Percentiles rank a stretch among this genome's conserved stretches.
Evolutionary conservation across 306 rosid genomes (phyloP).

Genomic region (Cucumis melo): DNA sequence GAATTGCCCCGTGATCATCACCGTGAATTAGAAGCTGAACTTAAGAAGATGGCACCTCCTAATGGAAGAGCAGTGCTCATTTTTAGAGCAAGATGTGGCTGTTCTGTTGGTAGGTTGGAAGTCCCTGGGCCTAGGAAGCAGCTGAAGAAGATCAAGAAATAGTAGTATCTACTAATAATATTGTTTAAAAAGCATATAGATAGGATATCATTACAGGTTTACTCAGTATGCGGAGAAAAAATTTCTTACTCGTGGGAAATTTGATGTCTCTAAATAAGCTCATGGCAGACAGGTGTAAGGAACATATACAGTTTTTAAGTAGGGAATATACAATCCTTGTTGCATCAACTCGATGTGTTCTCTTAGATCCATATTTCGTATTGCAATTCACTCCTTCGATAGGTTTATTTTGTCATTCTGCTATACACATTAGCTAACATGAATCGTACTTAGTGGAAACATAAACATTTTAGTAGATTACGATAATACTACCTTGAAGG

Average conservation of each 20-base stretch:
- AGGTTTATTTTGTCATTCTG: neutral
- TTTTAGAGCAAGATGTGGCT: constrained; percentile 81
- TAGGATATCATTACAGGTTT: constrained; percentile 6
- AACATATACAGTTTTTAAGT: constrained; percentile 38
- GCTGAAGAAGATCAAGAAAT: constrained; percentile 71
- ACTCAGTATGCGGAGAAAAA: constrained; percentile 21
- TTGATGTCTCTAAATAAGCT: constrained; percentile 56
- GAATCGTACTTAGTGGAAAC: neutral
- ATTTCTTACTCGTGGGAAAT: constrained; percentile 29
- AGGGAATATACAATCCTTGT: constrained; percentile 35
- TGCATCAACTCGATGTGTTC: constrained; percentile 9
- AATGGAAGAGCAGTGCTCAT: constrained; percentile 87
- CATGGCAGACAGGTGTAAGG: constrained; percentile 50
- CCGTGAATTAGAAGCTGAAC: constrained; percentile 77
- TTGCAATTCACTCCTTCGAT: neutral
- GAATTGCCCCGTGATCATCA: constrained; percentile 85
- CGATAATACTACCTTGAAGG: neutral
- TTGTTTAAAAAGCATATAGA: neutral
- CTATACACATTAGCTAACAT: neutral
- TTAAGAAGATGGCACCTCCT: constrained; percentile 93
- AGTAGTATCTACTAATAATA: constrained; percentile 10
- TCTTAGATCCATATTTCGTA: neutral
- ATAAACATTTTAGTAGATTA: neutral
- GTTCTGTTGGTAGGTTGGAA: constrained; percentile 93
- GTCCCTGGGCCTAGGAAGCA: constrained; percentile 74